These are phyloP conservation scores for Pyracantha coccinea DNA, from an alignment of 331 rosid species.

Conservation along the genomic window DNA sequence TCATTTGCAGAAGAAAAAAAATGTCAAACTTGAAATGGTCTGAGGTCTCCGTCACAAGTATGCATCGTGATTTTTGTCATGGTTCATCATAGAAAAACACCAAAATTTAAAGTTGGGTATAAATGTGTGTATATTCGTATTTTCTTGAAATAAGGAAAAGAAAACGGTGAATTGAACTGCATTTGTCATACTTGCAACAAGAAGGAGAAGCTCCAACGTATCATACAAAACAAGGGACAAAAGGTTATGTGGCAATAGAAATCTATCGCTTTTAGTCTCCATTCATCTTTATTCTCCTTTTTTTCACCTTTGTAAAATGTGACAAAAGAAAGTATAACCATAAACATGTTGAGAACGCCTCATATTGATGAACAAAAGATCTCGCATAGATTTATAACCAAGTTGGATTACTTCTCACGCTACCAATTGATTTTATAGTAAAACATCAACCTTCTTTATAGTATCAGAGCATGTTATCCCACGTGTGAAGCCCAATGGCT, in stretches of 20 bases:
- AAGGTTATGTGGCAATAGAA: background rate
- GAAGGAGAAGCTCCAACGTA: background rate
- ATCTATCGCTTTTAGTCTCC: background rate
- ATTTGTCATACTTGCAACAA: background rate
- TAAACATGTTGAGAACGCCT: background rate
- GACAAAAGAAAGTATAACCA: background rate
- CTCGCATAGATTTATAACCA: no score
- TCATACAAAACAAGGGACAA: slow-evolving; percentile 1
- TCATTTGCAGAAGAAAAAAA: background rate
- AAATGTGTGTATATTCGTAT: background rate
- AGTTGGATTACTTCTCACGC: no score
- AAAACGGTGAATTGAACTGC: background rate
- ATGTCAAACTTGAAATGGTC: background rate
- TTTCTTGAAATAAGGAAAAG: background rate
- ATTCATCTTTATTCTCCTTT: background rate
- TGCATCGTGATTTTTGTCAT: no score
- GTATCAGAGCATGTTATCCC: no score
- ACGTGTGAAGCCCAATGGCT: no score
- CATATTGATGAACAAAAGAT: no score
- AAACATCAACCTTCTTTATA: no score
- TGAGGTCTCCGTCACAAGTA: background rate
- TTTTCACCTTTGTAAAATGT: background rate
- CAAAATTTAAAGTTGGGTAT: background rate
- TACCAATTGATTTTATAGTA: no score
- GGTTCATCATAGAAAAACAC: no score